phyloP scores from a whole-genome alignment of 179 eudicot genomes.

The Spinacia oleracea region DNA sequence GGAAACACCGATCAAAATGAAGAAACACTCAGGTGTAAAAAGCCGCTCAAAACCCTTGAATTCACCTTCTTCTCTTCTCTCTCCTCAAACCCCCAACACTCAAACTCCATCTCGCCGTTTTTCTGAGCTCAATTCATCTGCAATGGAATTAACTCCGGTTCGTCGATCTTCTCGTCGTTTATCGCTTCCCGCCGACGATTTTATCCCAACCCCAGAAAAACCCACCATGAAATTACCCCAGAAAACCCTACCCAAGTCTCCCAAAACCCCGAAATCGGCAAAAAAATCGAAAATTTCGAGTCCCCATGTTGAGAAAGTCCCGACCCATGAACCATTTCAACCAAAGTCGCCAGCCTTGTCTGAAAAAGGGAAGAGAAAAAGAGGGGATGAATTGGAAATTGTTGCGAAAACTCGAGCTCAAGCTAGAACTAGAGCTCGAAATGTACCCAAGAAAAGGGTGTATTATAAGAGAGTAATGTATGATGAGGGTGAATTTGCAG shows the following conservation, averaged over 20 bases:
- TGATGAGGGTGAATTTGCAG: slow-evolving; percentile 75
- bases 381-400: slow-evolving; percentile 18
- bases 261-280: slow-evolving; percentile 32
- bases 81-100: slow-evolving; percentile 56
- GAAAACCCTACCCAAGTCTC: slow-evolving; percentile 26
- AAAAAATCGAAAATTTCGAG: slow-evolving; percentile 18
- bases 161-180: slow-evolving; percentile 35
- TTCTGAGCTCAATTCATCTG: neutral
- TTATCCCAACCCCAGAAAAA: slow-evolving; percentile 26
- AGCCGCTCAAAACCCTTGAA: slow-evolving; percentile 13
- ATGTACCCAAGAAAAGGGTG: slow-evolving; percentile 47
- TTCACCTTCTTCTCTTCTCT: slow-evolving; percentile 37
- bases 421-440: slow-evolving; percentile 21
- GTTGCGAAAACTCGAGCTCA: slow-evolving; percentile 12
- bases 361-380: slow-evolving; percentile 52
- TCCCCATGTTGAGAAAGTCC: slow-evolving; percentile 10
- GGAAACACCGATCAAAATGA: slow-evolving; percentile 34
- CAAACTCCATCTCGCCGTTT: slow-evolving; percentile 35
- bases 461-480: slow-evolving; percentile 75
- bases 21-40: slow-evolving; percentile 18
- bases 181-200: slow-evolving; percentile 28
- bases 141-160: slow-evolving; percentile 23
- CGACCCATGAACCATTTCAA: slow-evolving; percentile 21
- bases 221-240: neutral
- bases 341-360: slow-evolving; percentile 51